Percentiles rank a stretch among this genome's conserved stretches.
Conservation (phyloP, 2,329 filamentous ascomycete genomes). For the Helminthosporium solani region DNA sequence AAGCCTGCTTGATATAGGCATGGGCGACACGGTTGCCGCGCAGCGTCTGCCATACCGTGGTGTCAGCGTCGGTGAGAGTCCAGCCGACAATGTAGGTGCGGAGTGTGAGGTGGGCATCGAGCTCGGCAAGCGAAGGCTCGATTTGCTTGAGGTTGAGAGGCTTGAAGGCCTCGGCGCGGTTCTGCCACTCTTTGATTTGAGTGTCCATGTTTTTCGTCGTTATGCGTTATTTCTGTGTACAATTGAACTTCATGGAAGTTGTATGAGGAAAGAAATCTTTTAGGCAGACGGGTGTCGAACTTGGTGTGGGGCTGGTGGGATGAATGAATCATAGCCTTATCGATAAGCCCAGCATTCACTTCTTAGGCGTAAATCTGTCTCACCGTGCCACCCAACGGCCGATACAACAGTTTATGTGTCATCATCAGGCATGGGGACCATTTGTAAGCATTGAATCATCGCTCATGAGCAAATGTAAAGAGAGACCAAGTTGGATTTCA, state of each 20-base stretch:
- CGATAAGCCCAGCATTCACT: too few relatives aligned
- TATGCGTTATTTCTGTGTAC: not conserved
- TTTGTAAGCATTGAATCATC: too few relatives aligned
- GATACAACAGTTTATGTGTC: too few relatives aligned
- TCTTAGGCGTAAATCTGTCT: too few relatives aligned
- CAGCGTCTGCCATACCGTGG: conserved; percentile 79
- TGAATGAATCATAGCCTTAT: not conserved
- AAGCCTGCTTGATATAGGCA: conserved; percentile 75
- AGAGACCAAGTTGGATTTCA: conserved; percentile 12
- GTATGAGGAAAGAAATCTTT: not conserved
- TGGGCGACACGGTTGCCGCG: conserved; percentile 82
- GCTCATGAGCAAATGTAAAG: conserved; percentile 4
- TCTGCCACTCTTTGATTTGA: conserved; percentile 57
- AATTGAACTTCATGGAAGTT: not conserved
- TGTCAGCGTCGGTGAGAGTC: conserved; percentile 72
- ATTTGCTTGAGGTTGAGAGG: conserved; percentile 78
- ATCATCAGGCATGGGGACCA: too few relatives aligned
- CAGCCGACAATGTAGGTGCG: conserved; percentile 86
- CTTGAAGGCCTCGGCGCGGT: conserved; percentile 54
- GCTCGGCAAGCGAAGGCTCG: conserved; percentile 69
- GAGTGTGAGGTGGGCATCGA: conserved; percentile 85
- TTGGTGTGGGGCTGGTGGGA: conserved; percentile 1
- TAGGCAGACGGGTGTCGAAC: not conserved
- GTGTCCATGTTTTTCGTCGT: conserved; percentile 31
- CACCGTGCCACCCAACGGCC: too few relatives aligned